Evolutionary conservation across 2,329 filamentous ascomycete species (phyloP).

Genomic region (Fusarium nisikadoi): DNA sequence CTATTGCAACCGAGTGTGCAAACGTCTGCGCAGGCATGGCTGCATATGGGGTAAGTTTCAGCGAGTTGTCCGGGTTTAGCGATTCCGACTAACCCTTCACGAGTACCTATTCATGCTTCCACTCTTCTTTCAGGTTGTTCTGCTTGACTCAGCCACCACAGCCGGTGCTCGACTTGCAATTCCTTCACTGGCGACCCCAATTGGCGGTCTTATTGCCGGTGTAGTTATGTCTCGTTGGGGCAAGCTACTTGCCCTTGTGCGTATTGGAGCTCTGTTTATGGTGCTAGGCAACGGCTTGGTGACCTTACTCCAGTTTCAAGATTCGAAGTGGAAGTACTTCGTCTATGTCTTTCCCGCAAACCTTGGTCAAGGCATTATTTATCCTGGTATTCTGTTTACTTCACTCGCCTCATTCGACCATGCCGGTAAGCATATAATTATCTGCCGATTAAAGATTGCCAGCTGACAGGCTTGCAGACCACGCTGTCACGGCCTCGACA

Average conservation of each 20-base stretch:
- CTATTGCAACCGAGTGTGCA: conserved; percentile 64
- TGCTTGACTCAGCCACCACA: conserved; percentile 70
- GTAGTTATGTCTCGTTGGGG: conserved; percentile 68
- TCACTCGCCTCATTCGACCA: conserved; percentile 72
- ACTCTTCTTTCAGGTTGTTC: conserved; percentile 75
- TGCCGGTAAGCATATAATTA: conserved; percentile 52
- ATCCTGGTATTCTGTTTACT: conserved; percentile 69
- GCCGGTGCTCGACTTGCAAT: conserved; percentile 73
- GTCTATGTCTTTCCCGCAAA: conserved; percentile 68
- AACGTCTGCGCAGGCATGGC: conserved; percentile 71
- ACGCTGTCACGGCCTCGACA: conserved; percentile 70
- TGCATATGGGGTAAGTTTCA: conserved; percentile 66
- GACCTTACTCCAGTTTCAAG: conserved; percentile 59
- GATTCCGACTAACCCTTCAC: conserved; percentile 9
- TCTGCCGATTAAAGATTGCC: neutral
- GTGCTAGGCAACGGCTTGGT: conserved; percentile 64
- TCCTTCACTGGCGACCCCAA: conserved; percentile 68
- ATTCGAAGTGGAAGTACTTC: conserved; percentile 65
- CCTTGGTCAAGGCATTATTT: conserved; percentile 69
- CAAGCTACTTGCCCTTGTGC: conserved; percentile 62
- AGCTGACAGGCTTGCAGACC: conserved; percentile 55
- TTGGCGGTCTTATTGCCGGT: conserved; percentile 66
- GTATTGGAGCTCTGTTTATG: conserved; percentile 62
- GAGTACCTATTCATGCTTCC: conserved; percentile 76
- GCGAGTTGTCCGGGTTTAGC: neutral